A percentile compares a stretch with the other conserved stretches of the same genome.
phyloP scores from a whole-genome alignment of 2,329 filamentous ascomycete species.

The Elsinoe fawcettii region DNA sequence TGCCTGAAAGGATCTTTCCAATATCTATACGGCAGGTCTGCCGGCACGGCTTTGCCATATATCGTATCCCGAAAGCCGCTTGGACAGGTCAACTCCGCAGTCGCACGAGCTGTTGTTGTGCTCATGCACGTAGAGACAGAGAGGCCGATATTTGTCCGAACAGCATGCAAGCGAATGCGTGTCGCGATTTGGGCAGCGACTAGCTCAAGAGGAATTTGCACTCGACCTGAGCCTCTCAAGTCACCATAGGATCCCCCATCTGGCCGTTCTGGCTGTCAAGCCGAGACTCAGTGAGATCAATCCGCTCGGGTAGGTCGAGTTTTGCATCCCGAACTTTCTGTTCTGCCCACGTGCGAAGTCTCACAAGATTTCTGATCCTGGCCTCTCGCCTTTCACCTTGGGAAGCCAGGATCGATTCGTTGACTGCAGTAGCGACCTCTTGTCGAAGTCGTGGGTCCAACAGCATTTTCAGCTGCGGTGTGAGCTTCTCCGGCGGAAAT shows the following conservation, averaged over 20 bases:
- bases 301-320: constrained; percentile 32
- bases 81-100: background rate
- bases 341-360: constrained; percentile 80
- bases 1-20: background rate
- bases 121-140: background rate
- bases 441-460: constrained; percentile 72
- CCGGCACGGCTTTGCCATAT: background rate
- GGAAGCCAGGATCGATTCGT: constrained; percentile 72
- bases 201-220: background rate
- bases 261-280: constrained; percentile 21
- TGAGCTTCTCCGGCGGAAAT: constrained; percentile 72
- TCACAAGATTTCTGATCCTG: constrained; percentile 71
- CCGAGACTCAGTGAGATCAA: constrained; percentile 34
- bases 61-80: background rate
- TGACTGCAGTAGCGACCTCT: constrained; percentile 79
- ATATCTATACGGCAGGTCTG: background rate
- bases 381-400: constrained; percentile 70
- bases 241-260: constrained; percentile 31
- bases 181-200: background rate
- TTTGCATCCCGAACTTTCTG: constrained; percentile 44
- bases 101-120: background rate
- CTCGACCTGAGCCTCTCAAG: constrained; percentile 17
- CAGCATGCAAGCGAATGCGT: background rate
- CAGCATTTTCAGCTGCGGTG: constrained; percentile 65
- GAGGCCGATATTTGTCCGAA: no score